Evolutionary conservation across 2,329 filamentous ascomycete species (phyloP).

Genomic region (Escovopsis sp.): DNA sequence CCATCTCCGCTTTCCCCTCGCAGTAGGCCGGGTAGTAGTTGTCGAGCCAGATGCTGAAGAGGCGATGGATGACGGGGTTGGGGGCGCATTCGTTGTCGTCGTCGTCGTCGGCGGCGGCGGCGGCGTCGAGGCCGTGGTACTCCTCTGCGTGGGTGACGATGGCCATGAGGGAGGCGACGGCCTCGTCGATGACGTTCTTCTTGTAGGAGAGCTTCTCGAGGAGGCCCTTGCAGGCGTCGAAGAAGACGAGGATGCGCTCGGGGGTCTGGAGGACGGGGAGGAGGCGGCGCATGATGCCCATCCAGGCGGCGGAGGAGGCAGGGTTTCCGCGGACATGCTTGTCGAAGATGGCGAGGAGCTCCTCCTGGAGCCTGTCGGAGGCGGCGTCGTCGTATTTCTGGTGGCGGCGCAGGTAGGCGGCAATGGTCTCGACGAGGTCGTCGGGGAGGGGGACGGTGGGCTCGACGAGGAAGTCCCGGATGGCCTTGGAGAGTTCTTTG

Average conservation of each 20-base stretch:
- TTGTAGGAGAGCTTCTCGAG: constrained; percentile 40
- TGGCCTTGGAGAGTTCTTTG: constrained; percentile 45
- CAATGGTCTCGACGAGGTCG: constrained; percentile 45
- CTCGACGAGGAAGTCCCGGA: constrained; percentile 32
- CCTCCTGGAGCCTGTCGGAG: constrained; percentile 58
- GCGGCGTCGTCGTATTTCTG: constrained; percentile 50
- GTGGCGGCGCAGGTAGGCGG: constrained; percentile 53
- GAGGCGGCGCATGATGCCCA: constrained; percentile 49
- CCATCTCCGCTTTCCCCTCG: constrained; percentile 20
- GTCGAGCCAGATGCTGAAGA: constrained; percentile 43
- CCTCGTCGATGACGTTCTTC: constrained; percentile 47
- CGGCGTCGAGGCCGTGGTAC: constrained; percentile 31
- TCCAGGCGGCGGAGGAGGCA: constrained; percentile 48
- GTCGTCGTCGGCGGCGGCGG: constrained; percentile 25
- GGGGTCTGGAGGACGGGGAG: constrained; percentile 48
- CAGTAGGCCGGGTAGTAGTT: constrained; percentile 24
- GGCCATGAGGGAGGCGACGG: constrained; percentile 46
- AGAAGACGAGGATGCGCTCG: constrained; percentile 54
- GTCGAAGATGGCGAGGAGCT: constrained; percentile 51
- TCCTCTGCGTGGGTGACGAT: constrained; percentile 48
- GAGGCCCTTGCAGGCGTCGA: constrained; percentile 32
- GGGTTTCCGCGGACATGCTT: constrained; percentile 43
- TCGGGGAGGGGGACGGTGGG: constrained; percentile 48
- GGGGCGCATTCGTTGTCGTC: no score
- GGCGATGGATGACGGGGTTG: constrained; percentile 38